Evolutionary conservation across 208 protist genomes (phyloP).

Genomic region (Trypanosoma melophagium): DNA sequence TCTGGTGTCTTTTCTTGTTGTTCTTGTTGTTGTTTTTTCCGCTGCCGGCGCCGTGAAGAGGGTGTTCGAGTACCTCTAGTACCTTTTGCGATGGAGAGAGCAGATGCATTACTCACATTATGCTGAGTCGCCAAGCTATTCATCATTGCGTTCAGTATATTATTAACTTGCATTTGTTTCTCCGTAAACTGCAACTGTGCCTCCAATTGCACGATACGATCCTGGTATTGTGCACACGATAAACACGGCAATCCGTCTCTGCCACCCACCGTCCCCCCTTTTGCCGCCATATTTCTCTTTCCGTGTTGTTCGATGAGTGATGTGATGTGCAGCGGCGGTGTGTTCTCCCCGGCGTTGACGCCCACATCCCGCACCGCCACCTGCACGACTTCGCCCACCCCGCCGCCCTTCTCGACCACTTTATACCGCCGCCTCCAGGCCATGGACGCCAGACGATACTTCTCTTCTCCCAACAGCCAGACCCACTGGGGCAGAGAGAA

Average conservation of each 20-base stretch:
- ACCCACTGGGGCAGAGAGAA: neutral
- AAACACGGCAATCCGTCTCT: neutral
- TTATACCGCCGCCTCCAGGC: conserved; percentile 16
- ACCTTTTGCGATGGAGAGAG: neutral
- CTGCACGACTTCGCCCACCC: conserved; percentile 30
- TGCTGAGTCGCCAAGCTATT: neutral
- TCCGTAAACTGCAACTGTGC: conserved; percentile 1
- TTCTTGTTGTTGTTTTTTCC: neutral
- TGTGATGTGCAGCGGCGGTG: conserved; percentile 11
- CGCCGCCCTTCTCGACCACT: conserved; percentile 26
- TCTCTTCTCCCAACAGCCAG: neutral
- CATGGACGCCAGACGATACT: neutral
- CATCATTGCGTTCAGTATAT: conserved; percentile 19
- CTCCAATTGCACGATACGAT: conserved; percentile 7
- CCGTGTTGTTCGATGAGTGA: neutral
- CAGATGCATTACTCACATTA: no score
- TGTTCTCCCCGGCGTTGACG: conserved; percentile 21
- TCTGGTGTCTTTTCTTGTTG: neutral
- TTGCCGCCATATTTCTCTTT: neutral
- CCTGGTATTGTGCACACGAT: neutral
- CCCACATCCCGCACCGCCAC: conserved; percentile 25
- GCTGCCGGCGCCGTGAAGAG: neutral
- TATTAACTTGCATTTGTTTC: conserved; percentile 19
- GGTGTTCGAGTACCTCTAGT: no score
- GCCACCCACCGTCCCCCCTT: no score